Conservation (phyloP, 2,329 filamentous ascomycete species). For the Fusarium falciforme region DNA sequence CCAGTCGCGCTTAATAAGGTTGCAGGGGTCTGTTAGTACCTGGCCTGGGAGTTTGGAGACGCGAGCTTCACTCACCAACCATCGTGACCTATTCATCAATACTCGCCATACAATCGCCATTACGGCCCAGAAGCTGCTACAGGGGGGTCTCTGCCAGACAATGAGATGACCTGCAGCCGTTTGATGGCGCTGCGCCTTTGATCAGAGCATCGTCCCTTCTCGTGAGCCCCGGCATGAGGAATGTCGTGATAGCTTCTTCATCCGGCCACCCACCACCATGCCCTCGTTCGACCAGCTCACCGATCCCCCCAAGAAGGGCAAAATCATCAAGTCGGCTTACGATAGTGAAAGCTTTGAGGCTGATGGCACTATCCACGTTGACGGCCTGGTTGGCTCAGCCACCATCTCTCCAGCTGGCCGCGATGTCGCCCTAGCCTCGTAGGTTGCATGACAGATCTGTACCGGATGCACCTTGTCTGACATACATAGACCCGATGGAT, state of each 20-base stretch:
- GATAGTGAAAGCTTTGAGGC: constrained; percentile 90
- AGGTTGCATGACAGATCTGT: constrained; percentile 47
- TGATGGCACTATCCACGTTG: constrained; percentile 85
- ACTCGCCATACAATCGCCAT: background rate
- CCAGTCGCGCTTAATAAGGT: constrained; percentile 17
- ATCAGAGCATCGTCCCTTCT: background rate
- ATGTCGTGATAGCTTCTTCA: constrained; percentile 33
- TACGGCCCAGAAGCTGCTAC: background rate
- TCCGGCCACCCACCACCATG: constrained; percentile 54
- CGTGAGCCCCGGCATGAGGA: constrained; percentile 39
- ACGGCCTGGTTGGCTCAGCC: constrained; percentile 85
- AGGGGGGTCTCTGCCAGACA: background rate
- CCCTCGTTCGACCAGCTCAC: constrained; percentile 59
- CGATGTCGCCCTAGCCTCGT: constrained; percentile 89
- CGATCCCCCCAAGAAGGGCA: constrained; percentile 65
- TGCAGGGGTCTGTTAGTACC: constrained; percentile 5
- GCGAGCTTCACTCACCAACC: constrained; percentile 23
- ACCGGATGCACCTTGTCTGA: constrained; percentile 7
- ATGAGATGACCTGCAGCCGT: constrained; percentile 29
- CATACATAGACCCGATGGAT: constrained; percentile 74
- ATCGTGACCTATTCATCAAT: background rate
- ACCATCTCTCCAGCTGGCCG: constrained; percentile 92
- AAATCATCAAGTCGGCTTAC: constrained; percentile 74
- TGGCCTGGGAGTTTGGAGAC: constrained; percentile 3
- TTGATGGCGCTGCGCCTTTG: constrained; percentile 30